Conservation (phyloP, 202 grass and related monocot species). For the Eragrostis tef region DNA sequence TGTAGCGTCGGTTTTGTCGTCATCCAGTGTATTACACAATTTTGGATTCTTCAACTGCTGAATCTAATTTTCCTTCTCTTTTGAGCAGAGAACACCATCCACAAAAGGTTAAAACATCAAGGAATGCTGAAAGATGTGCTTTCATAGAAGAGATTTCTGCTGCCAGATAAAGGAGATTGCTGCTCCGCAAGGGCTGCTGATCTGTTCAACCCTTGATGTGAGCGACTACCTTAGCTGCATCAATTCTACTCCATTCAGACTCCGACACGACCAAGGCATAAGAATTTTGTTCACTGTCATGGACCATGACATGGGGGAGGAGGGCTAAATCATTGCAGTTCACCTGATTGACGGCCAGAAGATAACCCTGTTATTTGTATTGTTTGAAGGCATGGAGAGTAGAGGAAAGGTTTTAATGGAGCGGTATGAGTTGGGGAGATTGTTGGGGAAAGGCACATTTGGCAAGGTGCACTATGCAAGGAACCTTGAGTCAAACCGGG, state of each 20-base stretch:
- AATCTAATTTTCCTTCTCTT: background rate
- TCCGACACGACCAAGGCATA: slow-evolving; percentile 51
- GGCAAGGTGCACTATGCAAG: slow-evolving; percentile 84
- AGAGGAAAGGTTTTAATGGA: slow-evolving; percentile 65
- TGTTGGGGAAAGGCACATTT: slow-evolving; percentile 87
- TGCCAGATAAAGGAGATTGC: slow-evolving; percentile 37
- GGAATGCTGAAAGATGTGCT: slow-evolving; percentile 99
- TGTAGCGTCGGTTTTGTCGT: background rate
- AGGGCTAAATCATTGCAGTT: slow-evolving; percentile 55
- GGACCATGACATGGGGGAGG: slow-evolving; percentile 62
- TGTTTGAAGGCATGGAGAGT: slow-evolving; percentile 50
- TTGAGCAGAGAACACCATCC: slow-evolving; percentile 14
- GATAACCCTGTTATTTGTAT: too few species aligned
- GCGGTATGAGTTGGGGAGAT: slow-evolving; percentile 74
- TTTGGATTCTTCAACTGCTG: background rate
- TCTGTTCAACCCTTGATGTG: slow-evolving; percentile 47
- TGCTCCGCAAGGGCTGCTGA: slow-evolving; percentile 26
- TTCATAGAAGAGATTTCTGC: slow-evolving; percentile 48
- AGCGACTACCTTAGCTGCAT: slow-evolving; percentile 39
- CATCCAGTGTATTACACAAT: background rate
- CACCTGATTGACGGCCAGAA: too few species aligned
- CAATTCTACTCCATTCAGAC: slow-evolving; percentile 40
- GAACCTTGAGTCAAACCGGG: slow-evolving; percentile 58
- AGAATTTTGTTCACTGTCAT: slow-evolving; percentile 45
- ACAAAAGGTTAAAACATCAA: slow-evolving; percentile 4